Evolutionary conservation across 1,284 basidiomycete species (phyloP), one percentile per base, ranked within the genome.

Genomic region (Irpex sp.): DNA sequence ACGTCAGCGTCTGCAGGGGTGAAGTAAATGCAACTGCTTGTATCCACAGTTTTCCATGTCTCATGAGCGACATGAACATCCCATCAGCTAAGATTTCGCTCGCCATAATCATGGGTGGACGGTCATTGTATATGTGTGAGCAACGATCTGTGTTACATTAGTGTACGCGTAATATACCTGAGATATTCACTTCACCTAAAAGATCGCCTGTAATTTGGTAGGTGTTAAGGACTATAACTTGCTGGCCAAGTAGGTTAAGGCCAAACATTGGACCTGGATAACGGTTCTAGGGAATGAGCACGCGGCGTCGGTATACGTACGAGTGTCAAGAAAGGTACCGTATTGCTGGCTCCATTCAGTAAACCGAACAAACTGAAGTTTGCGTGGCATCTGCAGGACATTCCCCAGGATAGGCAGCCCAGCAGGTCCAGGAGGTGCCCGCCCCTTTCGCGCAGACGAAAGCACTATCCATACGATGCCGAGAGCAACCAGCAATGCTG

Each of bases 61-160:
- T 20, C 27, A n/a, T 59, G 32, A 69, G 13, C 13, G 13, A 6
- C 20, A 64, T 64, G 38, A 38, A 20, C 20, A 64, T 64, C 11
- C 62, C 62, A 13, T 20, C 38, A 15, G 44, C 27, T 11, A 65
- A 20, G 62, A 92, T 82, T 71, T 92, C 76, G 18, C 75, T 73
- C 62, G 81, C 82, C 91, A 93, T 93, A 56, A 89, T 82, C 20
- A 92, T 80, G 42, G 82, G 82, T 0, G 90, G 89, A 73, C 89
- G 91, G 78, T 92, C 90, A 9, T 89, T 88, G 77, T 92, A 93
- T 65, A 91, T 88, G 6, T 82, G 82, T 4, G 90, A 88, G 32
- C 88, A 86, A 43, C 58, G 62, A 15, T 64, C 62, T 32, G 20
- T 11, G 22, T 59, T 15, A 64, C 13, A 27, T 15, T 24, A 64